Conservation (phyloP, 306 rosid species). For the Abrus pulchellus region DNA sequence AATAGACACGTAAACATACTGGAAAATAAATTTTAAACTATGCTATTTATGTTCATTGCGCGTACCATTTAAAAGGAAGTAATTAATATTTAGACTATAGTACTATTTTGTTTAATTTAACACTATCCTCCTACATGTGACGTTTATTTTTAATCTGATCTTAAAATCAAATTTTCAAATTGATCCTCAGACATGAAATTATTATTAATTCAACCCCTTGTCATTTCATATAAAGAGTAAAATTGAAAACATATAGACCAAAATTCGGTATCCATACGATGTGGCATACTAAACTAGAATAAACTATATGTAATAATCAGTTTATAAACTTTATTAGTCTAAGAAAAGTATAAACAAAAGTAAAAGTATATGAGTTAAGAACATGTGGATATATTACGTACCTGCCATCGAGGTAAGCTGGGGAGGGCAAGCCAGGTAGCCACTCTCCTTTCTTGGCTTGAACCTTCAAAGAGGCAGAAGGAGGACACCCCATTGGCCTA, state of each 20-base stretch:
- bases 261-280: no score
- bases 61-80: background rate
- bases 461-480: conserved; percentile 71
- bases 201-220: background rate
- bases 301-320: no score
- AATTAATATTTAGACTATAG: background rate
- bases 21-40: background rate
- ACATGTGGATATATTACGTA: conserved; percentile 21
- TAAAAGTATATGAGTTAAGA: no score
- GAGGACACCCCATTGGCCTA: conserved; percentile 61
- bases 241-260: no score
- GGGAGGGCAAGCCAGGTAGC: conserved; percentile 94
- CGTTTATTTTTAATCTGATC: background rate
- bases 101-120: background rate
- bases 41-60: background rate
- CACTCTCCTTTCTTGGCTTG: conserved; percentile 95
- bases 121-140: background rate
- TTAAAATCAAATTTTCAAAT: background rate
- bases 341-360: no score
- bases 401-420: conserved; percentile 87
- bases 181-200: no score
- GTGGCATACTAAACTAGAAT: no score
- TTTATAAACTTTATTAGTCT: no score
- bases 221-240: no score
- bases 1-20: background rate